phyloP scores from a whole-genome alignment of 768 basidiomycete species.

The Lactarius pseudohatsudake region DNA sequence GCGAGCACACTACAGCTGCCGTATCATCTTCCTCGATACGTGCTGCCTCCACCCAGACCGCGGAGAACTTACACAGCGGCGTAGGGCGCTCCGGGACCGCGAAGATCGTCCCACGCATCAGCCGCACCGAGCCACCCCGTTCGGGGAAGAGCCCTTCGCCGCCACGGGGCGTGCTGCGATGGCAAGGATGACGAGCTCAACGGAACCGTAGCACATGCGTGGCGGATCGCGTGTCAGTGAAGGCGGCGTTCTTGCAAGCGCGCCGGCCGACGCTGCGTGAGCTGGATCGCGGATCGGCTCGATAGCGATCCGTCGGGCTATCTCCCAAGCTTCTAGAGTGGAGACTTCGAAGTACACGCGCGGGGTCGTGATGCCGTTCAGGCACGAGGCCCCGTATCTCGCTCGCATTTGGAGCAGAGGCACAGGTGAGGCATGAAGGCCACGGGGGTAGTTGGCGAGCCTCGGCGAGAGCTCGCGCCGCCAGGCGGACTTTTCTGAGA shows the following conservation, averaged over 20 bases:
- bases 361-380: slow-evolving; percentile 77
- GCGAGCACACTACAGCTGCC: too few species aligned
- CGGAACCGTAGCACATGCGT: slow-evolving; percentile 63
- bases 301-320: slow-evolving; percentile 53
- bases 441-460: slow-evolving; percentile 61
- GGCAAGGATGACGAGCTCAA: too few species aligned
- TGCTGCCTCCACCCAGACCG: too few species aligned
- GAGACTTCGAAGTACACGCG: slow-evolving; percentile 74
- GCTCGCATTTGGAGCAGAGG: slow-evolving; percentile 69
- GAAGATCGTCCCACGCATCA: too few species aligned
- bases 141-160: too few species aligned
- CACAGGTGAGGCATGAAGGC: slow-evolving; percentile 64
- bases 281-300: slow-evolving; percentile 83
- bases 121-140: too few species aligned
- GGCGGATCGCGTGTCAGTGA: slow-evolving; percentile 60
- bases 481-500: slow-evolving; percentile 39
- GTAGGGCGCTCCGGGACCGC: too few species aligned
- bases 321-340: slow-evolving; percentile 40
- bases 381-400: slow-evolving; percentile 60
- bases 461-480: slow-evolving; percentile 56
- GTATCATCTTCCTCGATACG: too few species aligned
- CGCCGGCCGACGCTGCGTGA: slow-evolving; percentile 76
- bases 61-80: too few species aligned
- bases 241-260: slow-evolving; percentile 60
- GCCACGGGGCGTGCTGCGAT: too few species aligned